These are phyloP conservation scores for Aspergillus conjunctus DNA, from an alignment of 495 filamentous ascomycete species.

Conservation along the genomic window DNA sequence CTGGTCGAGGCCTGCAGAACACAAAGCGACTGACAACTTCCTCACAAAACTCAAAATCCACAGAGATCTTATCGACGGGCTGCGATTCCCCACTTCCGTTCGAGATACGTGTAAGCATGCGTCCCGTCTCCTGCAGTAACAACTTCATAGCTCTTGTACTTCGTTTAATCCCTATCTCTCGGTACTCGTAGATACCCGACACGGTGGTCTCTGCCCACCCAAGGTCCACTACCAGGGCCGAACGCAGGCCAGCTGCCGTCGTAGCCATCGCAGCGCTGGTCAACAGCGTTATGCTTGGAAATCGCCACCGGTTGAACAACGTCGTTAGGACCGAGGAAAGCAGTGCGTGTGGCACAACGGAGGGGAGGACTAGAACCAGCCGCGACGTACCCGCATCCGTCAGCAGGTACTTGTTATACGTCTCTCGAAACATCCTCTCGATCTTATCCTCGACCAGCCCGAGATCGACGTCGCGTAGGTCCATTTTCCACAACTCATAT, in stretches of 20 bases:
- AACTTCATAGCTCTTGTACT: constrained; percentile 73
- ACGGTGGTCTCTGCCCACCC: constrained; percentile 88
- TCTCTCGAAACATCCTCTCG: constrained; percentile 78
- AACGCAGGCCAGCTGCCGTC: constrained; percentile 79
- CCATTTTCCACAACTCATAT: constrained; percentile 80
- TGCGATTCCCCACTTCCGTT: constrained; percentile 20
- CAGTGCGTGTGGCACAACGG: constrained; percentile 74
- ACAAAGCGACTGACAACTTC: constrained; percentile 71
- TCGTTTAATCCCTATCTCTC: constrained; percentile 67
- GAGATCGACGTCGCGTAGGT: constrained; percentile 71
- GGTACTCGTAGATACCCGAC: constrained; percentile 84
- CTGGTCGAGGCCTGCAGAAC: constrained; percentile 63
- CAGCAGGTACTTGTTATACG: constrained; percentile 83
- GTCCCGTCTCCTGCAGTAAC: constrained; percentile 68
- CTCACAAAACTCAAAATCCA: constrained; percentile 76
- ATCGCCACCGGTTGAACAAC: constrained; percentile 76
- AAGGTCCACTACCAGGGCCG: constrained; percentile 80
- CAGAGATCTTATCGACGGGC: constrained; percentile 33
- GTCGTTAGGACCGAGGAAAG: constrained; percentile 73
- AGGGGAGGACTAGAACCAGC: constrained; percentile 73
- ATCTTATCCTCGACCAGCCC: constrained; percentile 85
- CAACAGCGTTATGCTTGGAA: constrained; percentile 79
- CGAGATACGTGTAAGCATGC: constrained; percentile 55
- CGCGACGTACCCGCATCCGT: constrained; percentile 73
- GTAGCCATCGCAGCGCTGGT: constrained; percentile 69